Evolutionary conservation across 306 rosid species (phyloP), one percentile per base, ranked within the genome.

Genomic region (Ammopiptanthus mongolicus): DNA sequence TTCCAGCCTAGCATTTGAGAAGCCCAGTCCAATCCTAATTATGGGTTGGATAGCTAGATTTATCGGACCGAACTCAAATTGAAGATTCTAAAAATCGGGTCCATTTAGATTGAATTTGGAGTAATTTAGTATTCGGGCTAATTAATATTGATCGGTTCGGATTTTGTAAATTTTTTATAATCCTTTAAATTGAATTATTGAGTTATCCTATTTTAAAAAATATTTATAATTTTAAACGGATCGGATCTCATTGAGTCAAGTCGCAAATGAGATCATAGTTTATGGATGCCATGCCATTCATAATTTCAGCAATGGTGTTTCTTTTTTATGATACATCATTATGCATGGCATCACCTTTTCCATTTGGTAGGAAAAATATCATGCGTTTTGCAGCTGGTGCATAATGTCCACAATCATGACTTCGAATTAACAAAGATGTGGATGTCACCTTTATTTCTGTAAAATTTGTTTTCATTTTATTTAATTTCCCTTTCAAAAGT

Each of bases 291-390:
- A 55, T 57, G 48, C 3, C 8, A 42, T 66, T 25, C 41, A 57
- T 18, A 56, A 12, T 51, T 51, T 64, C 22, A 1, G 25, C 10
- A 0, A 25, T 39, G 58, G 68, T 63, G 83, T 63, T 64, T 44
- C 73, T 53, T 68, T 53, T 79, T 79, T 53, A 2, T 31, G 68
- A n/a, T 29, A 62, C 83, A 79, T 71, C 72, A 78, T 78, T 29
- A 78, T 78, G 39, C 13, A 15, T 37, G 73, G 41, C 60, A 71
- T 62, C 0, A 63, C 59, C 78, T 79, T 71, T 76, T 55, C 8
- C 56, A 53, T 41, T 72, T 64, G 64, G 71, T 47, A 15, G 22
- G n/a, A 1, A 5, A 48, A 48, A 15, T 36, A 79, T 71, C 42
- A 79, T 71, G 63, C 61, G 4, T 72, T 28, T 64, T 63, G 74